Evolutionary conservation across 169 alveolate genomes (phyloP).

Genomic region (Eimeria maxima): DNA sequence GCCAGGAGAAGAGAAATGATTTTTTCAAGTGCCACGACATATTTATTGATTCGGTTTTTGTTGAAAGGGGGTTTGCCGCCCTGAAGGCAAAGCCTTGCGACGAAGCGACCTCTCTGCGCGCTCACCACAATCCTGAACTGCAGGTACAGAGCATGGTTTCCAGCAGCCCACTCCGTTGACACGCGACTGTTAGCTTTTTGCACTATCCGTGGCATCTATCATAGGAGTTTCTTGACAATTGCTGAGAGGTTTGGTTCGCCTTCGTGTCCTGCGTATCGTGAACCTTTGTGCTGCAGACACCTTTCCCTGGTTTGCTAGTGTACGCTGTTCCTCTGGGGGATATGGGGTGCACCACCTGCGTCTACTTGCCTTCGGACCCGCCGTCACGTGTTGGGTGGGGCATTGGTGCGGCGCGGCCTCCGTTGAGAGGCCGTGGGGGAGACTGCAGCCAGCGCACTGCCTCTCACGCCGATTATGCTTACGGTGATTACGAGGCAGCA

Average conservation of each 20-base stretch:
- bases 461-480: background rate
- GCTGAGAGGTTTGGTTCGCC: background rate
- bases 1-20: constrained; percentile 77
- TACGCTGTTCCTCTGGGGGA: constrained; percentile 41
- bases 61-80: constrained; percentile 54
- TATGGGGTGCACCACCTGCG: constrained; percentile 71
- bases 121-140: constrained; percentile 51
- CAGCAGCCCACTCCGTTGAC: background rate
- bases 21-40: constrained; percentile 75
- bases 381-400: constrained; percentile 83
- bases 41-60: constrained; percentile 51
- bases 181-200: background rate
- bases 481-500: background rate
- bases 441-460: constrained; percentile 18
- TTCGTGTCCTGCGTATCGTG: background rate
- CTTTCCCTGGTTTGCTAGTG: constrained; percentile 48
- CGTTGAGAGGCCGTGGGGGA: constrained; percentile 58
- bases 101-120: constrained; percentile 60
- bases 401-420: constrained; percentile 69
- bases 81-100: constrained; percentile 65
- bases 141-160: constrained; percentile 6
- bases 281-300: constrained; percentile 65
- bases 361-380: constrained; percentile 67
- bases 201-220: background rate
- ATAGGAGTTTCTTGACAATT: background rate